A percentile compares a stretch with the other conserved stretches of the same genome.
Evolutionary conservation across 345 rosid genomes (phyloP).

Genomic region (Syzygium aqueum): DNA sequence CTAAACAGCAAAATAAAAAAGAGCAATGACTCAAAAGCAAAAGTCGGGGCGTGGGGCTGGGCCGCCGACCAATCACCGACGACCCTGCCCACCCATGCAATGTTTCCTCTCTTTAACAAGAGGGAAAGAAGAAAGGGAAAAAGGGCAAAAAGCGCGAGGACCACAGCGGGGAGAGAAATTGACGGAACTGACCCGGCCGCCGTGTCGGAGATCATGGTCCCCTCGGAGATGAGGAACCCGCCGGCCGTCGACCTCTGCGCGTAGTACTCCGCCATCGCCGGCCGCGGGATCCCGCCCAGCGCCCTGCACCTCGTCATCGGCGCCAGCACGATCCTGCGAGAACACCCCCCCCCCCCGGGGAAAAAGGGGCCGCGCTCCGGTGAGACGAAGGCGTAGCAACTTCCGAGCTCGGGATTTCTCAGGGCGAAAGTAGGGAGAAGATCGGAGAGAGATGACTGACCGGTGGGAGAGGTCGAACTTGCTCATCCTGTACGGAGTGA

Average conservation of each 20-base stretch:
- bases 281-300: slow-evolving; percentile 57
- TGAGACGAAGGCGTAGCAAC: background rate
- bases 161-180: background rate
- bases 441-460: slow-evolving; percentile 5
- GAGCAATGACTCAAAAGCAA: background rate
- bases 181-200: slow-evolving; percentile 52
- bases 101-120: too few species aligned
- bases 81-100: background rate
- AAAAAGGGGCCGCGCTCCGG: too few species aligned
- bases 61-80: background rate
- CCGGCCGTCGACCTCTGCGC: slow-evolving; percentile 82
- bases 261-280: slow-evolving; percentile 72
- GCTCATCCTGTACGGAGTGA: slow-evolving; percentile 70
- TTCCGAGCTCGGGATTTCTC: background rate
- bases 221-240: slow-evolving; percentile 82
- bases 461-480: slow-evolving; percentile 76
- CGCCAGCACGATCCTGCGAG: slow-evolving; percentile 75
- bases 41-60: background rate
- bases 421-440: background rate
- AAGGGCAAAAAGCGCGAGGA: background rate
- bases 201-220: slow-evolving; percentile 60
- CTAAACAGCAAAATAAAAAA: too few species aligned
- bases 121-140: background rate
- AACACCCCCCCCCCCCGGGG: background rate
- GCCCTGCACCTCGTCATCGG: slow-evolving; percentile 98